These are phyloP conservation scores for Kodamaea sp. DNA, from an alignment of 1,139 yeast genomes.

Conservation along the genomic window DNA sequence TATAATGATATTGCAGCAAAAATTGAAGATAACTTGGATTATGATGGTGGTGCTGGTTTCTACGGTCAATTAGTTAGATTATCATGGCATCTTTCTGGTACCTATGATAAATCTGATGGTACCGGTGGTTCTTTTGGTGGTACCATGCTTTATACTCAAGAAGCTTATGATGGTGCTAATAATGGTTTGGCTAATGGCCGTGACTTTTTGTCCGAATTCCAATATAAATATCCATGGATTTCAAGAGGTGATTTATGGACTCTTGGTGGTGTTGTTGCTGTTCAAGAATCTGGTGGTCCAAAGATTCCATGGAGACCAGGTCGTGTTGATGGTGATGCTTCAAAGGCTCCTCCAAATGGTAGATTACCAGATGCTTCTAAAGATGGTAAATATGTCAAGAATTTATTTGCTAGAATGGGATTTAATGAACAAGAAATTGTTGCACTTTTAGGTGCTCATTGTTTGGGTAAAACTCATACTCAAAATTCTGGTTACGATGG, in stretches of 20 bases:
- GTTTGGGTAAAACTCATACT: conserved; percentile 74
- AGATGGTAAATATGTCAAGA: conserved; percentile 67
- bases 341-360: conserved; percentile 59
- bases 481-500: conserved; percentile 76
- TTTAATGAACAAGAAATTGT: conserved; percentile 82
- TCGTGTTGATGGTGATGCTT: conserved; percentile 50
- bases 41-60: conserved; percentile 62
- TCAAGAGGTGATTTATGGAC: conserved; percentile 89
- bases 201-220: conserved; percentile 60
- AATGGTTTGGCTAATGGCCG: conserved; percentile 68
- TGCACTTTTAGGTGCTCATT: conserved; percentile 85
- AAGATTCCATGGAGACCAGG: conserved; percentile 87
- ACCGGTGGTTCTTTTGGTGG: conserved; percentile 84
- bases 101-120: conserved; percentile 54
- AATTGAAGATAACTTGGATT: conserved; percentile 72
- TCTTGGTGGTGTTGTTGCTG: conserved; percentile 77
- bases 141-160: conserved; percentile 71
- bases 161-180: conserved; percentile 68
- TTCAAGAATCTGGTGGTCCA: conserved; percentile 88
- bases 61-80: conserved; percentile 67
- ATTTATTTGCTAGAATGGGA: conserved; percentile 62
- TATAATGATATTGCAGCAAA: conserved; percentile 78
- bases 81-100: conserved; percentile 77
- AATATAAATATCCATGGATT: conserved; percentile 65
- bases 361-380: conserved; percentile 77